Conservation (phyloP, 1,139 yeast genomes). For the Arxiozyma telluris region DNA sequence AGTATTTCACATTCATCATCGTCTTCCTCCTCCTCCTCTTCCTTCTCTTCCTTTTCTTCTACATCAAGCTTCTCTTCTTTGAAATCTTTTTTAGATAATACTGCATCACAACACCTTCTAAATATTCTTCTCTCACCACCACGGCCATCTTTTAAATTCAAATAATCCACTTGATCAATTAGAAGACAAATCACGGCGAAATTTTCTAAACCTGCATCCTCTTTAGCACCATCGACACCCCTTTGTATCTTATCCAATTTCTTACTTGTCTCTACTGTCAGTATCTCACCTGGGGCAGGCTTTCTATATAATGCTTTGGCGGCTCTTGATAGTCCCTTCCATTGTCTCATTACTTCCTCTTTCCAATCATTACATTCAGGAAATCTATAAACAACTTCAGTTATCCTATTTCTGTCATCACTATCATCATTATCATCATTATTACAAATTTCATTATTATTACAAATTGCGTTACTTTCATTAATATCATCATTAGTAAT, state of each 20-base stretch:
- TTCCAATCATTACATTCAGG: conserved; percentile 62
- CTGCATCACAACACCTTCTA: conserved; percentile 42
- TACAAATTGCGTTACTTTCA: conserved; percentile 5
- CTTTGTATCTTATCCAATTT: conserved; percentile 61
- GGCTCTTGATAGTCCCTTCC: conserved; percentile 50
- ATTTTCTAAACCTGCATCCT: conserved; percentile 57
- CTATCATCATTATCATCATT: conserved; percentile 6
- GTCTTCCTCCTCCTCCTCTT: not conserved
- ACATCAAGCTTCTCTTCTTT: conserved; percentile 2
- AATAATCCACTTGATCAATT: conserved; percentile 63
- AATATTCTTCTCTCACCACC: conserved; percentile 34
- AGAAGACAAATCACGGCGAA: conserved; percentile 64
- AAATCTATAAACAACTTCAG: conserved; percentile 7
- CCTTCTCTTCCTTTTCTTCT: not conserved
- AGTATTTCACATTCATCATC: conserved; percentile 1
- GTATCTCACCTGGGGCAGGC: conserved; percentile 56
- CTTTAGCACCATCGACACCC: conserved; percentile 78
- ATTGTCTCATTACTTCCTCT: conserved; percentile 51
- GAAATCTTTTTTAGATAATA: not conserved
- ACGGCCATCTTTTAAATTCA: conserved; percentile 40
- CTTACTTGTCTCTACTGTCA: conserved; percentile 50
- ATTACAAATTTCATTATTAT: conserved; percentile 3
- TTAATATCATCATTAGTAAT: not conserved
- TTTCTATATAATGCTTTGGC: conserved; percentile 60
- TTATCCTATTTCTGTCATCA: conserved; percentile 4